Evolutionary conservation across 2,329 filamentous ascomycete genomes (phyloP), one percentile per base, ranked within the genome.

Genomic region (Fusarium hostae): DNA sequence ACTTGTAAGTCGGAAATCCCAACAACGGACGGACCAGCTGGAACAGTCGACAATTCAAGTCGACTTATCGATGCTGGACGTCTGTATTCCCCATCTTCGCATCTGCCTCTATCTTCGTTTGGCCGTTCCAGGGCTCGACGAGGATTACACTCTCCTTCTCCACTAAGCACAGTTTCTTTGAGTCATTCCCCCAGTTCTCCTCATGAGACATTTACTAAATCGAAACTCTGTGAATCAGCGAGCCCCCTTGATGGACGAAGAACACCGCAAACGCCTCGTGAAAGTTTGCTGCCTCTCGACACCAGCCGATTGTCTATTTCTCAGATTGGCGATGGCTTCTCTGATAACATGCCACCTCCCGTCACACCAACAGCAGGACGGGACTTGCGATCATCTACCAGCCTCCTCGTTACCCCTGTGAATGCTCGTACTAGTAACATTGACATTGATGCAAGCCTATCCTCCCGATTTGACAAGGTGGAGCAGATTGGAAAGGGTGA

Each of bases 281-380:
- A 96, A 66, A 87, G 86, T 59, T 87, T 93, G 76, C 86, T 91
- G 30, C 92, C 93, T 30, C 91, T 92, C 10, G 95, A 98, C 78
- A 91, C 94, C 2, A 97, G 93, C 80, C 89, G 90, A 41, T 84
- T 97, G 22, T 95, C 94, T 2, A 95, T 97, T 66, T 96, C 94
- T 6, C 91, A 89, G 62, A 84, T 86, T 22, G 74, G 77, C 15
- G 82, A 84, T 41, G 73, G 76, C 18, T 79, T 80, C 37, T 75
- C 80, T 15, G 81, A 82, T 41, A 75, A 43, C 40, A 82, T 82
- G 76, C 82, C 81, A 22, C 80, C 82, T 24, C 95, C 95, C 2
- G 94, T 94, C 2, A 98, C 95, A 2, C 95, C 95, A 8, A 97
- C 94, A 2, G 84, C 87, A 16, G 86, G 86, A 41, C 84, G 88